These are phyloP conservation scores for Taiwanofungus camphoratus DNA, from an alignment of 1,284 basidiomycete species.

Conservation along the genomic window DNA sequence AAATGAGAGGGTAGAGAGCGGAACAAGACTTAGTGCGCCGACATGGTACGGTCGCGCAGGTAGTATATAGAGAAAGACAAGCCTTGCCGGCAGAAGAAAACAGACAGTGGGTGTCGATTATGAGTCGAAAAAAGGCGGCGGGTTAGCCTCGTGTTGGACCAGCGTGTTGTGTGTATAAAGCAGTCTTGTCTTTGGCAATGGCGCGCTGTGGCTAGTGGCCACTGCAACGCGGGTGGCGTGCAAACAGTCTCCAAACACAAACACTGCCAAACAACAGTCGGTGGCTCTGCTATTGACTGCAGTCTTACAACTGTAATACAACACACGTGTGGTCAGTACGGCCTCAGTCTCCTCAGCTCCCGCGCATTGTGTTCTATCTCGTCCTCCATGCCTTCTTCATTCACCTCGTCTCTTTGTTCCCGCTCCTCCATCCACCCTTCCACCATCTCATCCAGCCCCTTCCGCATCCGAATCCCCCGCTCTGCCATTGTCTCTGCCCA, in stretches of 20 bases:
- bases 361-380: conserved; percentile 57
- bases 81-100: conserved; percentile 8
- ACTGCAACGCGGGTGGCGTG: neutral
- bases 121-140: conserved; percentile 6
- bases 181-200: neutral
- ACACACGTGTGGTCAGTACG: conserved; percentile 37
- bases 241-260: conserved; percentile 11
- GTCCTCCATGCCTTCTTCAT: conserved; percentile 35
- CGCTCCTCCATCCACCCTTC: conserved; percentile 33
- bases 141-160: neutral
- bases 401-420: conserved; percentile 22
- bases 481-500: conserved; percentile 81
- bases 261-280: conserved; percentile 14
- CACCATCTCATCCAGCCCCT: conserved; percentile 59
- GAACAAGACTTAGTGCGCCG: conserved; percentile 19
- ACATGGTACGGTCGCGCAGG: conserved; percentile 15
- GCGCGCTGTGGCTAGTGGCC: neutral
- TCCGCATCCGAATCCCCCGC: conserved; percentile 68
- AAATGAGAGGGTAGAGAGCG: conserved; percentile 17
- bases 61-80: conserved; percentile 12
- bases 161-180: conserved; percentile 2
- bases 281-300: neutral
- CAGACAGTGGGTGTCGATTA: conserved; percentile 6
- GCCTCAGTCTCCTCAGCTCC: conserved; percentile 58
- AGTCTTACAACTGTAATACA: conserved; percentile 2